These are phyloP conservation scores for Sphagnum contortum DNA, from an alignment of 225 moss, liverwort and hornwort genomes.

Conservation along the genomic window DNA sequence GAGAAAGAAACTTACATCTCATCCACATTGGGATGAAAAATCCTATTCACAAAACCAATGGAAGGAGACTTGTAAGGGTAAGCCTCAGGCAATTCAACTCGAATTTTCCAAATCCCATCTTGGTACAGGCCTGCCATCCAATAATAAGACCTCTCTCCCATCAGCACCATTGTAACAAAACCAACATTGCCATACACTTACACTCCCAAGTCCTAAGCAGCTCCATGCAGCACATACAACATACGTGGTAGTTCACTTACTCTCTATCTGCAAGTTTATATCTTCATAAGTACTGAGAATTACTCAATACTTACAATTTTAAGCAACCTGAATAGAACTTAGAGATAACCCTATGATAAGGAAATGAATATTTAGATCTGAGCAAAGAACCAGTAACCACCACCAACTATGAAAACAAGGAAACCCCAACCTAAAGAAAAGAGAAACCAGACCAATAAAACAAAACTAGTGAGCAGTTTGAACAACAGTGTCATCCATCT, in stretches of 20 bases:
- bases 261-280: background rate
- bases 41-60: conserved; percentile 53
- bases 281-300: too few species aligned
- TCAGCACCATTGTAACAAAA: background rate
- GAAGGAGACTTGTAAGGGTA: conserved; percentile 56
- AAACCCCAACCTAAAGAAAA: too few species aligned
- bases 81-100: conserved; percentile 51
- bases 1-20: conserved; percentile 24
- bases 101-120: conserved; percentile 53
- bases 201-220: background rate
- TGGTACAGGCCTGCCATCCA: conserved; percentile 35
- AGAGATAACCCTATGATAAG: too few species aligned
- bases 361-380: too few species aligned
- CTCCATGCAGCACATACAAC: background rate
- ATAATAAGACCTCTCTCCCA: background rate
- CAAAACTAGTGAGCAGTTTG: too few species aligned
- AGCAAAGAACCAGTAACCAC: too few species aligned
- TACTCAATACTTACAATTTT: too few species aligned
- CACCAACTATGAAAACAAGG: too few species aligned
- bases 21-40: conserved; percentile 54
- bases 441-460: too few species aligned
- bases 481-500: too few species aligned
- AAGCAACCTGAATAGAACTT: too few species aligned
- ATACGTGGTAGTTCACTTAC: background rate
- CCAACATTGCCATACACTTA: background rate